Evolutionary conservation across 176 grass and related monocot genomes (phyloP).

Genomic region (Oryza meyeriana): DNA sequence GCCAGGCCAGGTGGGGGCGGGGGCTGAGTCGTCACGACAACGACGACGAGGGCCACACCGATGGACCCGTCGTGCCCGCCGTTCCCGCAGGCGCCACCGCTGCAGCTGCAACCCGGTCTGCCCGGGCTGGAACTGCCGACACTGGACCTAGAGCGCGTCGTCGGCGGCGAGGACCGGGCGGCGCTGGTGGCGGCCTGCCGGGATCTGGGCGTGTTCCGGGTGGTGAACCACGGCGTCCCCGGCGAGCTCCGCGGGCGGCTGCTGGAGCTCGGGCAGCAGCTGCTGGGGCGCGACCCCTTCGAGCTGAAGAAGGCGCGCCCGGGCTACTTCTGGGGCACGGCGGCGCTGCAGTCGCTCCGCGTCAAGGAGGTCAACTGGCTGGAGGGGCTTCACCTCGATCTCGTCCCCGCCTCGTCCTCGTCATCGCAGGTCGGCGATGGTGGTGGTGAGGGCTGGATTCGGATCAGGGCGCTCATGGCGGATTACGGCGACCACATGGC

Average conservation of each 20-base stretch:
- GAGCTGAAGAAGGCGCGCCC: conserved; percentile 26
- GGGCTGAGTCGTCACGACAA: too few relatives aligned
- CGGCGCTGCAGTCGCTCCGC: conserved; percentile 41
- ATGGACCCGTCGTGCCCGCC: conserved; percentile 29
- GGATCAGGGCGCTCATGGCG: conserved; percentile 24
- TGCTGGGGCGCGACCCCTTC: conserved; percentile 36
- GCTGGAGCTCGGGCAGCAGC: background rate
- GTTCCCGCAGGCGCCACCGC: background rate
- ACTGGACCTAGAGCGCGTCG: conserved; percentile 28
- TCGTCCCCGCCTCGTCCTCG: too few relatives aligned
- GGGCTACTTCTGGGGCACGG: conserved; percentile 77
- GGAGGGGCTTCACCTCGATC: conserved; percentile 60
- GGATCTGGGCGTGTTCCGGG: conserved; percentile 45
- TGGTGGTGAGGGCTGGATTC: background rate
- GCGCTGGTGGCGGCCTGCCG: conserved; percentile 39
- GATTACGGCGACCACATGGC: conserved; percentile 79
- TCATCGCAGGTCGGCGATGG: background rate
- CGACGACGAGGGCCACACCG: background rate
- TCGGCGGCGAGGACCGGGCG: background rate
- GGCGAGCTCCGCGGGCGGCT: conserved; percentile 31
- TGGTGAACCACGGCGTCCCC: conserved; percentile 67
- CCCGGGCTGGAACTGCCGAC: conserved; percentile 22
- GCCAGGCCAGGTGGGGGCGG: too few relatives aligned
- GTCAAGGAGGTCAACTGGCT: conserved; percentile 65
- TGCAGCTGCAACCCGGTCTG: background rate